Conservation (phyloP, 164 flowering plant genomes). For the Stephania japonica region DNA sequence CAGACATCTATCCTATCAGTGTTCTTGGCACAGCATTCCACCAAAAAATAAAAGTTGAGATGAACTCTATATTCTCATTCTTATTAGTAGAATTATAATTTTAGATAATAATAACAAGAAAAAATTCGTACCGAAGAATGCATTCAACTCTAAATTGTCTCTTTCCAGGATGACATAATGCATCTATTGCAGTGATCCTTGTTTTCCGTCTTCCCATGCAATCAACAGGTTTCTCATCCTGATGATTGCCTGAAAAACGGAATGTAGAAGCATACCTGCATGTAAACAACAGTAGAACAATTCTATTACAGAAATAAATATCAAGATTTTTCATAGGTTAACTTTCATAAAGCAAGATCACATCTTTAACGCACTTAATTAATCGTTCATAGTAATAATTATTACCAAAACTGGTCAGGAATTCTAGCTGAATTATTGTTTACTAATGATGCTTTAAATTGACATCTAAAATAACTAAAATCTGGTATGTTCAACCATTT, state of each 20-base stretch:
- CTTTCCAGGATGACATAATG: slow-evolving; percentile 52
- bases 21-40: background rate
- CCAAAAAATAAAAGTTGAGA: background rate
- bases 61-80: background rate
- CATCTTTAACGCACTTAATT: no score
- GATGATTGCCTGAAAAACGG: slow-evolving; percentile 57
- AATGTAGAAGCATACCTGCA: slow-evolving; percentile 79
- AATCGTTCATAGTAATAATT: no score
- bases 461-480: no score
- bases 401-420: no score
- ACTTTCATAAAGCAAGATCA: no score
- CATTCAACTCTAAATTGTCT: slow-evolving; percentile 50
- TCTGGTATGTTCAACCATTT: no score
- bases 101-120: background rate
- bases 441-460: no score
- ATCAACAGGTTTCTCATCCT: slow-evolving; percentile 51
- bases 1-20: background rate
- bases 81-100: slow-evolving; percentile 1
- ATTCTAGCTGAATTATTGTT: no score
- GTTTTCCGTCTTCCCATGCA: slow-evolving; percentile 60
- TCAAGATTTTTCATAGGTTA: background rate
- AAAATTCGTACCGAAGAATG: slow-evolving; percentile 53
- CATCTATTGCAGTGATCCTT: slow-evolving; percentile 83
- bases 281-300: slow-evolving; percentile 4
- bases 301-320: background rate